Conservation (phyloP, 2,329 filamentous ascomycete species). For the Seiridium cupressi region DNA sequence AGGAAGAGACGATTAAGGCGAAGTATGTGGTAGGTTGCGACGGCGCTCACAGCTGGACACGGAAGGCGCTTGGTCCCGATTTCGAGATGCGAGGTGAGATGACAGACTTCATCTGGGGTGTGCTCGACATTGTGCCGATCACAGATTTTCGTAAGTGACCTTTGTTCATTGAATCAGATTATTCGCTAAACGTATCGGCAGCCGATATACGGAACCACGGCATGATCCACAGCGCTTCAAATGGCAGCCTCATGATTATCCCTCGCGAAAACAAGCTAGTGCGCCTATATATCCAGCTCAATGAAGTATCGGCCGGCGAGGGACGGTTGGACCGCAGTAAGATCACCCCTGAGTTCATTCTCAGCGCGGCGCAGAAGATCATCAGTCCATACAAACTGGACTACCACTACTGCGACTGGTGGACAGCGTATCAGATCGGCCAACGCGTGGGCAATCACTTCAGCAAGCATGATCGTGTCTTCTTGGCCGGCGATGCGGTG, state of each 20-base stretch:
- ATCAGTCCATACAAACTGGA: constrained; percentile 65
- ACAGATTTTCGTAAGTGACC: constrained; percentile 47
- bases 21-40: constrained; percentile 70
- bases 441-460: constrained; percentile 62
- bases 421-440: constrained; percentile 60
- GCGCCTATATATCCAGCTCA: constrained; percentile 65
- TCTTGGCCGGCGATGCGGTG: constrained; percentile 65
- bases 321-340: constrained; percentile 55
- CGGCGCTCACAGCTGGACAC: constrained; percentile 65
- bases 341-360: constrained; percentile 63
- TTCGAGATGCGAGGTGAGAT: constrained; percentile 55
- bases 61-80: constrained; percentile 49
- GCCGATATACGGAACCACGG: constrained; percentile 57
- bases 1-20: constrained; percentile 44
- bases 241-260: constrained; percentile 63
- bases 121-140: constrained; percentile 40
- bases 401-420: constrained; percentile 66
- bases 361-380: constrained; percentile 62
- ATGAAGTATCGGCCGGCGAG: constrained; percentile 39
- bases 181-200: constrained; percentile 15
- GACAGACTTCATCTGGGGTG: constrained; percentile 50
- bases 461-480: constrained; percentile 56
- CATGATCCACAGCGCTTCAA: constrained; percentile 53
- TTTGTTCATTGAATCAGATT: no score
- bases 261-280: constrained; percentile 63